Percentiles rank a stretch among this genome's conserved stretches.
Evolutionary conservation across 768 basidiomycete species (phyloP).

Genomic region (Phallus indusiatus): DNA sequence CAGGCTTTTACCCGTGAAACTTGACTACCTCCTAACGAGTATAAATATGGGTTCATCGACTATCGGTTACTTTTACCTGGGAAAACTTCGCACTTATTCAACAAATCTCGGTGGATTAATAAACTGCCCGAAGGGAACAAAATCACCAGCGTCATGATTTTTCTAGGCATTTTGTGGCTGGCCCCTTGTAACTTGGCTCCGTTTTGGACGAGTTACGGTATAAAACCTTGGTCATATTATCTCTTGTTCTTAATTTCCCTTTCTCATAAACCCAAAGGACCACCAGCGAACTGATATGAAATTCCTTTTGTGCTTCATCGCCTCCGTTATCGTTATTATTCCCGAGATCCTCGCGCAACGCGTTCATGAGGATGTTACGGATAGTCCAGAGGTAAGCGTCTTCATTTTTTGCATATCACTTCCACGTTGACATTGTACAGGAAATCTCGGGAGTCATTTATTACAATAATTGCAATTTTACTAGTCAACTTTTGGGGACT

Average conservation of each 20-base stretch:
- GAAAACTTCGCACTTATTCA: background rate
- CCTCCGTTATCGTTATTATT: background rate
- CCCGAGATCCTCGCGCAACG: background rate
- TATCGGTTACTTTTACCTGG: background rate
- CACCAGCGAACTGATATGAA: too few species aligned
- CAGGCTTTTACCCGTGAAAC: too few species aligned
- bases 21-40: too few species aligned
- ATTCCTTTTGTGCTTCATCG: too few species aligned
- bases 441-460: background rate
- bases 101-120: background rate
- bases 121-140: too few species aligned
- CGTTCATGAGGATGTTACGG: too few species aligned
- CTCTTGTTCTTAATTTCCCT: too few species aligned
- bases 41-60: too few species aligned
- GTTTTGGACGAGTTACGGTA: too few species aligned
- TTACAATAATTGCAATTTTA: background rate
- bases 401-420: background rate
- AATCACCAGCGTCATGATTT: background rate
- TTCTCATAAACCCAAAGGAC: too few species aligned
- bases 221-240: too few species aligned
- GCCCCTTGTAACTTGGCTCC: too few species aligned
- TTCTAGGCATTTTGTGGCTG: background rate
- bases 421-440: background rate
- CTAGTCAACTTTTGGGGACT: background rate
- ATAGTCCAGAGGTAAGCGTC: background rate